Conservation (phyloP, 2,329 filamentous ascomycete species). For the Sporothrix protearum region DNA sequence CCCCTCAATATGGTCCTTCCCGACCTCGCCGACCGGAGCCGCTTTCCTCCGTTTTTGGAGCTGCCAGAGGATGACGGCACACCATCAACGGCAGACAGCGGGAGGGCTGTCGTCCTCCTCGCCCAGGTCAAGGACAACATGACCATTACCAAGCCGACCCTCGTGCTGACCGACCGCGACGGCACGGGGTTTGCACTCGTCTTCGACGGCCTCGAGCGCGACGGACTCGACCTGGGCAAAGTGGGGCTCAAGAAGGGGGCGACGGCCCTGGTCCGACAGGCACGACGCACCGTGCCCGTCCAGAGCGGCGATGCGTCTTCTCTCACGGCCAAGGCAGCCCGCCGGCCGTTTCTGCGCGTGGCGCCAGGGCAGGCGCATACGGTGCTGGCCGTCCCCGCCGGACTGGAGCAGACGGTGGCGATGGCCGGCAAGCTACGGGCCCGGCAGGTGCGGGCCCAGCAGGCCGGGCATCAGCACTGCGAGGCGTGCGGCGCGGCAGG, state of each 20-base stretch:
- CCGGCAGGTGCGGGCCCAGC: not conserved
- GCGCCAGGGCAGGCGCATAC: conserved; percentile 33
- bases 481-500: conserved; percentile 19
- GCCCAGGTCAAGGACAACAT: conserved; percentile 47
- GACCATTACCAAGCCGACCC: conserved; percentile 49
- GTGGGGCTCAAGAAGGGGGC: conserved; percentile 39
- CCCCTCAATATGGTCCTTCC: conserved; percentile 29
- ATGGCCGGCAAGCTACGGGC: conserved; percentile 30
- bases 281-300: conserved; percentile 36
- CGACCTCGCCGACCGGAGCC: conserved; percentile 35
- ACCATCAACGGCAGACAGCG: not conserved
- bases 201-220: conserved; percentile 42
- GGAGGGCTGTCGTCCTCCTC: conserved; percentile 35
- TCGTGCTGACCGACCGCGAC: conserved; percentile 43
- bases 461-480: not conserved
- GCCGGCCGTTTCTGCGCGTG: conserved; percentile 41
- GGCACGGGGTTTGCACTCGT: conserved; percentile 44
- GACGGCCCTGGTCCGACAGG: conserved; percentile 40
- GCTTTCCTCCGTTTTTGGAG: conserved; percentile 38
- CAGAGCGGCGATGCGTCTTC: not conserved
- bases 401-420: conserved; percentile 34
- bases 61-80: conserved; percentile 31
- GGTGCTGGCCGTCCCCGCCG: conserved; percentile 38
- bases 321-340: conserved; percentile 33
- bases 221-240: conserved; percentile 35